Conservation (phyloP, 192 early-diverging fungal genomes). For the Dimargaris cristalligena region DNA sequence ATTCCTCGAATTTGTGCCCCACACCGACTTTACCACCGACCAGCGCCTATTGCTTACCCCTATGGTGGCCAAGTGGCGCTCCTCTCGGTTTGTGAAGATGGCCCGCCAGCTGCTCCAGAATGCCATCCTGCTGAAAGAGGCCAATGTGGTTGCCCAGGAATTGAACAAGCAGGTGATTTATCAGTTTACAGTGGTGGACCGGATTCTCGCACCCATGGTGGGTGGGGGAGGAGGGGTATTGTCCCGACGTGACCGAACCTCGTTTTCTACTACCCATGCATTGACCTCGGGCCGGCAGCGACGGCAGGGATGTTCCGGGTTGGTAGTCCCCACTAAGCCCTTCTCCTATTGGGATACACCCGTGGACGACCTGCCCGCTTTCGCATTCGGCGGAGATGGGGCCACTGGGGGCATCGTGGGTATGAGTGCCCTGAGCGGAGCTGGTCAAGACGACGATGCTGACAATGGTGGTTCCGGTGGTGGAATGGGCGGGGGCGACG, state of each 20-base stretch:
- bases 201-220: constrained; percentile 18
- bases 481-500: background rate
- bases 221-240: no score
- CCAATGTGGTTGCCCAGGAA: constrained; percentile 76
- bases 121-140: constrained; percentile 66
- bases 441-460: background rate
- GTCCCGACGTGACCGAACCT: no score
- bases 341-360: constrained; percentile 8
- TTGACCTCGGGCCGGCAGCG: background rate
- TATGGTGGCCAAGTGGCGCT: constrained; percentile 21
- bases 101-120: constrained; percentile 50
- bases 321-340: background rate
- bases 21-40: constrained; percentile 11
- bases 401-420: no score
- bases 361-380: background rate
- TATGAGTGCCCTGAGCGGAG: background rate
- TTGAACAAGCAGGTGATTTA: constrained; percentile 64
- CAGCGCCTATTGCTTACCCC: constrained; percentile 16
- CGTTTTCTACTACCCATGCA: background rate
- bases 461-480: background rate
- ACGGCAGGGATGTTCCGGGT: background rate
- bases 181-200: constrained; percentile 63
- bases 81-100: constrained; percentile 35
- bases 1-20: constrained; percentile 12
- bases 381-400: constrained; percentile 7